These are phyloP conservation scores for Trichosanthes cucumerina DNA, from an alignment of 306 rosid species.

Conservation along the genomic window DNA sequence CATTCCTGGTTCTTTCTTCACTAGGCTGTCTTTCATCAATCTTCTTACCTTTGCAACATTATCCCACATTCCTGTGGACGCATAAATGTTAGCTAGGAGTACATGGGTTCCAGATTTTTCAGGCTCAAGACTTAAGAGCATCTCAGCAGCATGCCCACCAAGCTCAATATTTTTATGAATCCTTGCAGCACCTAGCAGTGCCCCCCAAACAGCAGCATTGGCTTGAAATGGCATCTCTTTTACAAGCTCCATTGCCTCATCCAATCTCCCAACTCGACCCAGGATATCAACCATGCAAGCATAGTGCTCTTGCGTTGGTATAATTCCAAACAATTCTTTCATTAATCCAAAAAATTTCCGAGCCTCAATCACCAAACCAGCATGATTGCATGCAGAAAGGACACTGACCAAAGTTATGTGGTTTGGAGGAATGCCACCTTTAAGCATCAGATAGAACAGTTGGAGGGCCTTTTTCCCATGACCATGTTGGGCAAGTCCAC, in stretches of 20 bases:
- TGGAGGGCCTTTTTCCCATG: slow-evolving; percentile 70
- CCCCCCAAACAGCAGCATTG: slow-evolving; percentile 78
- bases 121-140: slow-evolving; percentile 65
- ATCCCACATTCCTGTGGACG: slow-evolving; percentile 81
- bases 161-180: slow-evolving; percentile 66
- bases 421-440: slow-evolving; percentile 53
- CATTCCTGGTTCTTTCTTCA: slow-evolving; percentile 93
- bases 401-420: slow-evolving; percentile 80
- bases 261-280: slow-evolving; percentile 75
- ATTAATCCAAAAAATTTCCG: slow-evolving; percentile 50
- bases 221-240: slow-evolving; percentile 65
- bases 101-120: slow-evolving; percentile 85
- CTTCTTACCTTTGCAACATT: slow-evolving; percentile 62
- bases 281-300: slow-evolving; percentile 95
- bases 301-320: slow-evolving; percentile 76
- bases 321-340: slow-evolving; percentile 54
- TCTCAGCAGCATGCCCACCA: slow-evolving; percentile 69
- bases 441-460: slow-evolving; percentile 66
- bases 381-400: slow-evolving; percentile 89
- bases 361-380: slow-evolving; percentile 78
- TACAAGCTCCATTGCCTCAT: slow-evolving; percentile 68
- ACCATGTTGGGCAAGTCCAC: slow-evolving; percentile 93
- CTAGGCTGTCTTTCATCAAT: slow-evolving; percentile 53
- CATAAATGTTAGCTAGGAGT: slow-evolving; percentile 82
- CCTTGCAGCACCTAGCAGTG: slow-evolving; percentile 92